Evolutionary conservation across 1,284 basidiomycete genomes (phyloP), one percentile per base, ranked within the genome.

Genomic region (Fistulina hepatica): DNA sequence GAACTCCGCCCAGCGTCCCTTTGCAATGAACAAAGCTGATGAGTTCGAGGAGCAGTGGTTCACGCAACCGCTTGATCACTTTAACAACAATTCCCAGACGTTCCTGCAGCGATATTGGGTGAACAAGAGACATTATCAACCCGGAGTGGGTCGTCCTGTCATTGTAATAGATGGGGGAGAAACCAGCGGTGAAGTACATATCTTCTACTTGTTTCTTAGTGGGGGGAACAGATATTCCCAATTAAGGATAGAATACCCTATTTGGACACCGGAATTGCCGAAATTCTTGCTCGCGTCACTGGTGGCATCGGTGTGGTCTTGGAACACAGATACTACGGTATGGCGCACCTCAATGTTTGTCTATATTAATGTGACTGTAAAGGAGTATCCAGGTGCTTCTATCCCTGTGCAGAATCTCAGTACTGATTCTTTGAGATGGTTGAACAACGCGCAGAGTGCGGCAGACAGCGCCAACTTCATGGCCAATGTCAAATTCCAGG

Each of bases 381-480:
- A 20, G 37, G 52, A 26, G 54, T 49, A 49, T 55, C 49, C 51
- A 85, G 93, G 93, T 28, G 60, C 75, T 35, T 93, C 89, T 4
- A 65, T 89, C 11, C 86, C 91, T 0, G 84, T 86, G 9, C 52
- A 66, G 27, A 76, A 88, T 56, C 70, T 94, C 42, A 78, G 82
- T 2, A 91, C 88, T 2, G 85, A 85, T 52, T 73, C 77, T 39
- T 65, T 91, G 37, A 80, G 82, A 21, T 92, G 83, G 74, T 66
- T 97, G 36, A 88, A 81, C 55, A 95, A 95, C 46, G 80, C 73
- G 16, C 92, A 97, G 57, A 71, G 90, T 1, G 74, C 89, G 1
- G 81, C 88, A n/a, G 94, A 98, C 61, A 89, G 84, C 33, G 91
- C 90, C 1, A 73, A 84, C 56, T 97, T 97, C 54, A 90, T 97